phyloP scores from a whole-genome alignment of 148 eudicot species.

The Chenopodium quinoa region DNA sequence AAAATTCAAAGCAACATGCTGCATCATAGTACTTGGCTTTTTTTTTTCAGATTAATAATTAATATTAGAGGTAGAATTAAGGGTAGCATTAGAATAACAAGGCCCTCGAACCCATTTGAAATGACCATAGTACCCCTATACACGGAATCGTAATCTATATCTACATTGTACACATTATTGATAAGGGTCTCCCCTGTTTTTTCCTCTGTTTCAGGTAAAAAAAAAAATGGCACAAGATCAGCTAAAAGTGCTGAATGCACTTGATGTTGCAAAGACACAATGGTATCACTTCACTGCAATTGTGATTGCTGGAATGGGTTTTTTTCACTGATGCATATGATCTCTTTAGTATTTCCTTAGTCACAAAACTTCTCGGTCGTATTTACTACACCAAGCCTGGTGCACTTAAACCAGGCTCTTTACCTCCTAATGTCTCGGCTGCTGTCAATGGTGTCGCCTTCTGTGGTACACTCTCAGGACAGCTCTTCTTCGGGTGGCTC shows the following conservation, averaged over 20 bases:
- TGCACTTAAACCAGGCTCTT: constrained; percentile 32
- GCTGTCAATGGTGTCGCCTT: constrained; percentile 56
- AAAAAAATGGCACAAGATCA: constrained; percentile 27
- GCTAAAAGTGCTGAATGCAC: constrained; percentile 46
- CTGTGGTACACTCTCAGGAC: constrained; percentile 49
- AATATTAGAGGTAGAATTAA: background rate
- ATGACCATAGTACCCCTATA: too few relatives aligned
- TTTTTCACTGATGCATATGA: constrained; percentile 57
- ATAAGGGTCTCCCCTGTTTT: constrained; percentile 1
- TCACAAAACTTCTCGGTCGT: constrained; percentile 47
- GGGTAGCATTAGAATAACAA: too few relatives aligned
- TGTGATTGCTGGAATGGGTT: constrained; percentile 51
- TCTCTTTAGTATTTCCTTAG: constrained; percentile 44
- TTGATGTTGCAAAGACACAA: constrained; percentile 52
- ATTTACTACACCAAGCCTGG: constrained; percentile 35
- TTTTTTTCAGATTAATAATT: background rate
- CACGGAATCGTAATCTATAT: too few relatives aligned
- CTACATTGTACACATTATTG: background rate
- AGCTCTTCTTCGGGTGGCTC: constrained; percentile 67
- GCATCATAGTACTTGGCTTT: background rate
- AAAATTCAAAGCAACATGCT: constrained; percentile 3
- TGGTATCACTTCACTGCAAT: constrained; percentile 60
- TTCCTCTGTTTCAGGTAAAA: constrained; percentile 12
- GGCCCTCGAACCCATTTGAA: too few relatives aligned
- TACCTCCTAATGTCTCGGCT: constrained; percentile 44